Evolutionary conservation across 106 monocot genomes (phyloP), one percentile per base, ranked within the genome.

Genomic region (Phalaenopsis aphrodite): DNA sequence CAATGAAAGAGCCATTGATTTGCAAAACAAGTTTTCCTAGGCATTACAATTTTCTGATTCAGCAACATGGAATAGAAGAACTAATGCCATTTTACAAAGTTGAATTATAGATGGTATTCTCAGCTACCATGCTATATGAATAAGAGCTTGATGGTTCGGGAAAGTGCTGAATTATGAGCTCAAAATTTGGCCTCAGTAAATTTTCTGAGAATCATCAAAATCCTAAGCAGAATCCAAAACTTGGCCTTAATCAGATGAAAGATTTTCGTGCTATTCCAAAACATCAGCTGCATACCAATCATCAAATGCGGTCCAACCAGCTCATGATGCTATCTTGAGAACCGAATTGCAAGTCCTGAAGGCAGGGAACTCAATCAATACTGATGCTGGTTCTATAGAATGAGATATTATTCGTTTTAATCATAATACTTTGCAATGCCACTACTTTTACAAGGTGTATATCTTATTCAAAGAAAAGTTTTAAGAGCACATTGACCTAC

Each of bases 281-380:
- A 69, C 3, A 14, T 38, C 5, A 21, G 18, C 18, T n/a, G 42
- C 43, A 14, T 74, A 14, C 45, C n/a, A n/a, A 45, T 45, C 43
- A 18, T 74, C 69, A 69, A 69, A 74, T 42, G 17, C 86, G 80
- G 42, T 89, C 89, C 43, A 92, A 77, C 89, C 89, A 92, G 79
- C 84, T 88, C 41, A 78, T 79, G 16, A 89, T 80, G 78, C 92
- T 92, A 16, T 92, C 92, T 77, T 92, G 92, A 52, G 92, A 92
- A 72, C 92, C 87, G 83, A 92, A 92, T 67, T 92, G 92, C 79
- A 92, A 79, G 82, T 92, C 89, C 92, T 92, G 89, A 56, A 77
- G 45, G 24, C 30, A 75, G 9, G 37, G 36, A 71, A 78, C 72
- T 2, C 8, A 52, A 52, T 18, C 55, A n/a, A 56, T 71, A 16